Percentiles rank a stretch among this genome's conserved stretches.
These are phyloP conservation scores for Filobasidium floriforme DNA, from an alignment of 768 basidiomycete genomes.

Conservation along the genomic window DNA sequence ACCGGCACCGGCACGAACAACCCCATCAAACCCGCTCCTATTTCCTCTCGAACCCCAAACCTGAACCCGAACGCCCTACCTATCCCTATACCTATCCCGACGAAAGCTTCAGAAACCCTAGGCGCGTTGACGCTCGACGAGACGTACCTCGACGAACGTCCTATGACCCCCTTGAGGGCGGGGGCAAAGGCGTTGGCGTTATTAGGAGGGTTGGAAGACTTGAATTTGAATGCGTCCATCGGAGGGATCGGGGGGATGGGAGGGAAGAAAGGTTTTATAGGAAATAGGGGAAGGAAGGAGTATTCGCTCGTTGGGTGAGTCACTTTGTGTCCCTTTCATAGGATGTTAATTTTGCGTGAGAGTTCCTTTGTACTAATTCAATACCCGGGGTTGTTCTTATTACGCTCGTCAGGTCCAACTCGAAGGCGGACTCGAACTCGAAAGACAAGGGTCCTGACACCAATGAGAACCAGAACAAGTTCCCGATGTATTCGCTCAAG, in stretches of 20 bases:
- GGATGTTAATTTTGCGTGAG: not conserved
- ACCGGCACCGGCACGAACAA: too few species aligned
- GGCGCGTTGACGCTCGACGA: not conserved
- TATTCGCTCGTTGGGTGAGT: too few species aligned
- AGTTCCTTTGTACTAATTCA: too few species aligned
- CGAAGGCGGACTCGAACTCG: too few species aligned
- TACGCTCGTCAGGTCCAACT: too few species aligned
- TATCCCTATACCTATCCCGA: not conserved
- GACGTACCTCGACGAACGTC: not conserved
- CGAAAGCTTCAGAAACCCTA: not conserved
- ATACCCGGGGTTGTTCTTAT: too few species aligned
- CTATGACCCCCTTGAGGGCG: constrained; percentile 18
- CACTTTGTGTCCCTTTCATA: too few species aligned
- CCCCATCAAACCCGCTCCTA: not conserved
- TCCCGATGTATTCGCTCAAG: not conserved
- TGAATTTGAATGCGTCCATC: too few species aligned
- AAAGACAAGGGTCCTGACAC: too few species aligned
- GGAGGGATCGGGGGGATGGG: not conserved
- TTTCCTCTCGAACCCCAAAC: not conserved
- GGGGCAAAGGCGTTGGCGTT: constrained; percentile 18
- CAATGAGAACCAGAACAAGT: not conserved
- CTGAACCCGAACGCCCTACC: not conserved
- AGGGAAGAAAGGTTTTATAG: constrained; percentile 1
- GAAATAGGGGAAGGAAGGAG: too few species aligned
- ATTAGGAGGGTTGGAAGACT: constrained; percentile 9